These are phyloP conservation scores for Euphorbia schlechtendalii DNA, from an alignment of 441 rosid genomes.

Conservation along the genomic window DNA sequence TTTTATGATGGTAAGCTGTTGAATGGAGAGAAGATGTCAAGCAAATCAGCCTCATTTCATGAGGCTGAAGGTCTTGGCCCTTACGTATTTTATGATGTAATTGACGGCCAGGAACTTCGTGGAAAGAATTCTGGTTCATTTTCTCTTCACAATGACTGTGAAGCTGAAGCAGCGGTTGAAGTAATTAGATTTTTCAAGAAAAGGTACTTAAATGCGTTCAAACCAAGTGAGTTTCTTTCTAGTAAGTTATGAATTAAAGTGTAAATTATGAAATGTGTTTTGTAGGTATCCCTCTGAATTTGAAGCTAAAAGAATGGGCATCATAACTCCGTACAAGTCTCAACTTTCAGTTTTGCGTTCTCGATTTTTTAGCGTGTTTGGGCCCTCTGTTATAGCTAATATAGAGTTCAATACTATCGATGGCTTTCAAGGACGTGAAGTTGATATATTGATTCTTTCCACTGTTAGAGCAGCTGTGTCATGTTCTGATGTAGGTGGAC, in stretches of 20 bases:
- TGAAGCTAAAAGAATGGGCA: constrained; percentile 72
- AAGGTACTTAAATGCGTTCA: constrained; percentile 32
- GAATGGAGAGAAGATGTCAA: constrained; percentile 66
- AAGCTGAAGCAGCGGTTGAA: constrained; percentile 91
- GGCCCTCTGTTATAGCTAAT: constrained; percentile 61
- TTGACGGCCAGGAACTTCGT: constrained; percentile 81
- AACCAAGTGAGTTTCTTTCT: background rate
- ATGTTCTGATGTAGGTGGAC: constrained; percentile 27
- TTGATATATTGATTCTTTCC: constrained; percentile 83
- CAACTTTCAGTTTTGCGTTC: constrained; percentile 82
- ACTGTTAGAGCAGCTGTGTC: constrained; percentile 82
- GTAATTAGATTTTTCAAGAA: constrained; percentile 63
- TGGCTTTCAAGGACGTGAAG: constrained; percentile 98
- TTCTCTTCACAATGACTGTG: constrained; percentile 78
- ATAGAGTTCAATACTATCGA: constrained; percentile 95
- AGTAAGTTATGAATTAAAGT: background rate
- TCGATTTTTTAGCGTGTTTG: constrained; percentile 67
- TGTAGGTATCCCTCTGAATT: constrained; percentile 79
- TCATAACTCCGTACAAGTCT: constrained; percentile 87
- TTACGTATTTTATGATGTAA: constrained; percentile 69
- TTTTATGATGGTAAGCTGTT: constrained; percentile 83
- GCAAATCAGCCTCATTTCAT: constrained; percentile 73
- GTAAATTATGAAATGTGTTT: constrained; percentile 10
- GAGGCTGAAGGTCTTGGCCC: constrained; percentile 65
- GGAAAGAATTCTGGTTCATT: constrained; percentile 67